Conservation (phyloP, 768 basidiomycete species). For the Termitomyces sp. region DNA sequence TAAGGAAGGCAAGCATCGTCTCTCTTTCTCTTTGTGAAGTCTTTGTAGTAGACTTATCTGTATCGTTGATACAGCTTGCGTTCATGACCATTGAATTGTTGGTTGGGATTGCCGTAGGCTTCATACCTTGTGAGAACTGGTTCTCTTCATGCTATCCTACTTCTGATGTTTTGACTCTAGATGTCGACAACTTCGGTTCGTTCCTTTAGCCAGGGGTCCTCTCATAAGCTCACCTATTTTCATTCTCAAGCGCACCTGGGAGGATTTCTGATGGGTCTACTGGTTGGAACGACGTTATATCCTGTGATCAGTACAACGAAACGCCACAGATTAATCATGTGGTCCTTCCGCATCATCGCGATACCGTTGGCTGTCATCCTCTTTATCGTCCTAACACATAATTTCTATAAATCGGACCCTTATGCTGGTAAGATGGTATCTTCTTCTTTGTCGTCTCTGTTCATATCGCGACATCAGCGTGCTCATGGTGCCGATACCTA, state of each 20-base stretch:
- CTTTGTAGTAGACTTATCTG: neutral
- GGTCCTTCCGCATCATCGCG: conserved; percentile 67
- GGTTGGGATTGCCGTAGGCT: conserved; percentile 81
- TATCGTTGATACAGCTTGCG: conserved; percentile 46
- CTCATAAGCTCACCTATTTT: neutral
- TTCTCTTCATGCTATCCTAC: neutral
- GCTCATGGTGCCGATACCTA: conserved; percentile 83
- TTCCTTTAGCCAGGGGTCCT: conserved; percentile 1
- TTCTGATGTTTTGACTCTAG: conserved; percentile 26
- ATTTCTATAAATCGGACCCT: conserved; percentile 89
- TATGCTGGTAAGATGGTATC: conserved; percentile 53
- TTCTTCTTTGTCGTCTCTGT: neutral
- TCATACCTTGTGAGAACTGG: conserved; percentile 58
- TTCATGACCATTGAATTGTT: conserved; percentile 85
- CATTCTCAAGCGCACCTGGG: conserved; percentile 73
- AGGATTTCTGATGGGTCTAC: conserved; percentile 78
- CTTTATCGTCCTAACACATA: conserved; percentile 76
- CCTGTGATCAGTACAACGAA: conserved; percentile 83
- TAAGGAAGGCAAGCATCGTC: conserved; percentile 54
- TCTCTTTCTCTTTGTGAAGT: neutral
- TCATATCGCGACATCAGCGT: conserved; percentile 42
- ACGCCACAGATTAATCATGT: conserved; percentile 67
- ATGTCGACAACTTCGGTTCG: conserved; percentile 87
- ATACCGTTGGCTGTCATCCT: conserved; percentile 73
- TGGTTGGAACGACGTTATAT: conserved; percentile 80